Conservation (phyloP, 2,329 filamentous ascomycete genomes). For the Scedosporium aurantiacum region DNA sequence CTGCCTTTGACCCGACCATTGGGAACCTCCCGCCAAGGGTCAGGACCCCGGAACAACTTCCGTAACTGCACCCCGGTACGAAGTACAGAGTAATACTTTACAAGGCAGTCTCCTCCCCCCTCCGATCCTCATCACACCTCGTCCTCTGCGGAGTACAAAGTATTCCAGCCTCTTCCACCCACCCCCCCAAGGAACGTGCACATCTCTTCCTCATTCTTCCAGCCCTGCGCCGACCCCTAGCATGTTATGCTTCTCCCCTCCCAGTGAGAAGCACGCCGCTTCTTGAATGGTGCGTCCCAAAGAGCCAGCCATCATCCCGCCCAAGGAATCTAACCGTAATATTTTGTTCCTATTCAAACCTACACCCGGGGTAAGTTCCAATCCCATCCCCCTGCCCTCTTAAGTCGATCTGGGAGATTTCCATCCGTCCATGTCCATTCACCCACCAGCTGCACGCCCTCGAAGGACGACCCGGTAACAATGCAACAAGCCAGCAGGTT, state of each 20-base stretch:
- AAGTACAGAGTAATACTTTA: neutral
- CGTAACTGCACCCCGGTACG: neutral
- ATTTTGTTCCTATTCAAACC: neutral
- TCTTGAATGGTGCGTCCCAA: neutral
- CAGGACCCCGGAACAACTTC: neutral
- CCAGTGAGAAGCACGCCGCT: neutral
- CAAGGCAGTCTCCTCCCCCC: neutral
- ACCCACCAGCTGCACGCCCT: neutral
- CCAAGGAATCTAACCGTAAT: neutral
- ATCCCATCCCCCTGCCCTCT: neutral
- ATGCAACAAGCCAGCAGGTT: too few species aligned
- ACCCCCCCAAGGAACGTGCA: neutral
- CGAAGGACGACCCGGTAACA: too few species aligned
- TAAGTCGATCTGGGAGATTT: neutral
- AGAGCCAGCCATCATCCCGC: neutral
- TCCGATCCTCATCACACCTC: neutral
- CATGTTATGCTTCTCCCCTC: neutral
- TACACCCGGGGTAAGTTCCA: neutral
- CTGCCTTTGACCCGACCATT: neutral
- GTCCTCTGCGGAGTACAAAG: too few species aligned
- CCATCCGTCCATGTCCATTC: neutral
- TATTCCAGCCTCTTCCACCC: neutral
- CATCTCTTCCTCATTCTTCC: neutral
- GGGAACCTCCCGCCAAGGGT: neutral
- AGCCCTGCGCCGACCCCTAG: neutral